Evolutionary conservation across 495 filamentous ascomycete species (phyloP).

Genomic region (Aspergillus olivimuriae): DNA sequence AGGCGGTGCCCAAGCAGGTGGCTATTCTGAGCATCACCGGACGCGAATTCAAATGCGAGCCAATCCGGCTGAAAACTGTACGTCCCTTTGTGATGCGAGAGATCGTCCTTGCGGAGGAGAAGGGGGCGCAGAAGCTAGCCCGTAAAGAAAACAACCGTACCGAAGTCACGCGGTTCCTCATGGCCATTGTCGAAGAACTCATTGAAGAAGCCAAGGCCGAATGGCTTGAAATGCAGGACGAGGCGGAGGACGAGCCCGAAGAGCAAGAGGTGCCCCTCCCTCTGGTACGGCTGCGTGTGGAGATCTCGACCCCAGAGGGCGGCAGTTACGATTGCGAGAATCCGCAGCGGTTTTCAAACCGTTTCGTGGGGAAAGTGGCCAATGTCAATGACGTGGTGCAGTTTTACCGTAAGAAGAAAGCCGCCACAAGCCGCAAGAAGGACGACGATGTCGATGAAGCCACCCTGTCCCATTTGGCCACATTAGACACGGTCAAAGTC

Average conservation of each 20-base stretch:
- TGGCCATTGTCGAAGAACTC: constrained; percentile 70
- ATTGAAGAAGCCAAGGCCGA: constrained; percentile 77
- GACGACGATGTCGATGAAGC: constrained; percentile 49
- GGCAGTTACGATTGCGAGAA: constrained; percentile 89
- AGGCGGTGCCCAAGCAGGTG: constrained; percentile 88
- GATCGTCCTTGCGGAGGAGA: constrained; percentile 69
- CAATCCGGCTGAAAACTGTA: constrained; percentile 78
- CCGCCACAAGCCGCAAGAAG: constrained; percentile 30
- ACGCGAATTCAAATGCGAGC: constrained; percentile 72
- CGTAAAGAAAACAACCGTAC: constrained; percentile 76
- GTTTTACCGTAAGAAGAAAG: constrained; percentile 80
- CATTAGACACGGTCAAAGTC: constrained; percentile 74
- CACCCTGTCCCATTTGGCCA: constrained; percentile 50
- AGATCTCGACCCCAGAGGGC: constrained; percentile 82
- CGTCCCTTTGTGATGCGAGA: constrained; percentile 87
- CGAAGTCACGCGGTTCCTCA: constrained; percentile 70
- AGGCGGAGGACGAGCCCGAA: constrained; percentile 48
- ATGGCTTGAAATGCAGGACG: constrained; percentile 68
- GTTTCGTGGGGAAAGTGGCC: constrained; percentile 83
- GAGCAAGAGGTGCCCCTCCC: constrained; percentile 60
- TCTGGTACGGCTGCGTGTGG: constrained; percentile 82
- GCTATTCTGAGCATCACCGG: constrained; percentile 79
- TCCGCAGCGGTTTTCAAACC: constrained; percentile 92
- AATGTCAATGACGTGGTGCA: constrained; percentile 92
- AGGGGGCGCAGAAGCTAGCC: constrained; percentile 66